These are phyloP conservation scores for Xylaria sp. DNA, from an alignment of 2,329 filamentous ascomycete species.

Conservation along the genomic window DNA sequence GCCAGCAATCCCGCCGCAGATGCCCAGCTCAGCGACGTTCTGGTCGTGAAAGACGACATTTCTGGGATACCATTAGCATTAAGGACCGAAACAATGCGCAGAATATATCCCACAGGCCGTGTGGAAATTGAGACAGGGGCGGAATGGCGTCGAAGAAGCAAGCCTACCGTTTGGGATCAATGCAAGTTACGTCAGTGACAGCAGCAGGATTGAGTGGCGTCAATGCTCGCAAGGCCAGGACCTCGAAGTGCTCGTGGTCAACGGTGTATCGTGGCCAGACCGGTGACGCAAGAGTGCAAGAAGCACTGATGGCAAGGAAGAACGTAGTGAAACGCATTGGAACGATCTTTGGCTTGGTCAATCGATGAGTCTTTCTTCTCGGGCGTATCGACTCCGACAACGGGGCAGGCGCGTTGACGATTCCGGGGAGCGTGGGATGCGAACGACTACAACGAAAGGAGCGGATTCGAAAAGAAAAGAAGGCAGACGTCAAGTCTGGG, in stretches of 20 bases:
- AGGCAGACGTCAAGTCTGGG: slow-evolving; percentile 24
- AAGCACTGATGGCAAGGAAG: slow-evolving; percentile 30
- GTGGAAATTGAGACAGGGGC: not conserved
- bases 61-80: slow-evolving; percentile 24
- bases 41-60: slow-evolving; percentile 46
- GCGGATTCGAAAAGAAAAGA: slow-evolving; percentile 8
- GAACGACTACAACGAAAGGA: slow-evolving; percentile 5
- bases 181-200: slow-evolving; percentile 37
- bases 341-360: not conserved
- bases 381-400: not conserved
- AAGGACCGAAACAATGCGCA: not conserved
- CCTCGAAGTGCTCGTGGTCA: slow-evolving; percentile 41
- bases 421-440: not conserved
- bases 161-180: slow-evolving; percentile 39
- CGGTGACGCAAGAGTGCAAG: slow-evolving; percentile 32
- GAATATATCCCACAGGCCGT: not conserved
- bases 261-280: slow-evolving; percentile 36
- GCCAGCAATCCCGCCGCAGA: slow-evolving; percentile 49
- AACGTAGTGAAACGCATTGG: slow-evolving; percentile 22
- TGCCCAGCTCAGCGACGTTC: slow-evolving; percentile 43
- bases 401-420: not conserved
- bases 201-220: slow-evolving; percentile 38
- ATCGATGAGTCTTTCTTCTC: not conserved
- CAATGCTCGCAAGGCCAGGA: slow-evolving; percentile 38
- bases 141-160: not conserved